Base-by-base conservation (phyloP, 495 filamentous ascomycete species). In the Friedmanniomyces endolithicus region DNA sequence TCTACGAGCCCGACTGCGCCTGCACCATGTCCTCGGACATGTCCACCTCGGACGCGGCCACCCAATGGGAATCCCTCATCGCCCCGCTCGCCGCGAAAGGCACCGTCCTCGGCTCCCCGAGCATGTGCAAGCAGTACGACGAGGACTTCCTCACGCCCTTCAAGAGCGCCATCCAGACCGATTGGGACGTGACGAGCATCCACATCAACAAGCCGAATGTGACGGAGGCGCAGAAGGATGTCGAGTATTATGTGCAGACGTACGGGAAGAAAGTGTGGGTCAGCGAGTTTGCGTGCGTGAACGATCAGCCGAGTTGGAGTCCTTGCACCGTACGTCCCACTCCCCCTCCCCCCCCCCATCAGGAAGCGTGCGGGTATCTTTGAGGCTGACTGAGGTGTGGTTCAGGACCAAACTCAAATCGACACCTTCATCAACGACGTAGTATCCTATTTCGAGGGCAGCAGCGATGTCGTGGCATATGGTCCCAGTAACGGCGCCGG, bases 1-100 rank as follows among this genome's bases (percentile, higher is more conserved):
- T 63, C 58, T 61, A 67, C 52, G 60, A 67, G 39, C 64, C 63
- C n/a, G 63, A 67, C 48, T 65, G 64, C 53, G 46, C 52, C 25
- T 57, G 63, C 46, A 53, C 60, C 1, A 50, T 59, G 49, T 62
- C 57, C 34, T 53, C 57, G 16, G 52, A 58, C 23, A 63, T 67
- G 53, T 40, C 44, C 31, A 23, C 41, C 17, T 22, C 61, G 11
- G 50, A 58, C 23, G 63, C 59, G 11, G 58, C 63, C 9, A 22
- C 61, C 2, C 37, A 55, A 46, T 67, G 64, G 63, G 53, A 53
- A 41, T 34, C 53, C 25, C 45, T 61, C 11, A 55, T 63, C 33
- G 63, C 60, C 17, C 61, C 58, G 0, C 50, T 63, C 16, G 53
- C 19, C 6, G 37, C 31, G 19, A 61, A 48, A 12, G 51, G 48